Evolutionary conservation across 2,329 filamentous ascomycete genomes (phyloP), one percentile per base, ranked within the genome.

Genomic region (Colletotrichum truncatum): DNA sequence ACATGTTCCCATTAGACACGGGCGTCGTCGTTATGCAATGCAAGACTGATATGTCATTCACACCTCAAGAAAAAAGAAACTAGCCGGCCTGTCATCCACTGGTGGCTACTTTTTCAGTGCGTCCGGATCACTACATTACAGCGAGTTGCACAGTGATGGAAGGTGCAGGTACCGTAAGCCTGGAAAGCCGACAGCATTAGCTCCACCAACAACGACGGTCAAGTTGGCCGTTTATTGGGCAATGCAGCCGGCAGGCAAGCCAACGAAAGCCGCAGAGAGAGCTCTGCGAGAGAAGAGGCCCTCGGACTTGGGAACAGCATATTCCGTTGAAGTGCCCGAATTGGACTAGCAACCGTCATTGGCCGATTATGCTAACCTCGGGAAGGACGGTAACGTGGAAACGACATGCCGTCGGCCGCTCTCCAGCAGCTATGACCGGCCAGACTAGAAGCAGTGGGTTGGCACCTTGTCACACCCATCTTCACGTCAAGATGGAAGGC

Each of bases 301-400:
- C 53, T 64, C 46, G 61, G 61, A 46, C 25, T 34, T 48, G 61
- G 23, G 30, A 45, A 23, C 38, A 41, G 18, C 30, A 39, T 21
- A 46, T 54, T 64, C 61, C 56, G 48, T 30, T 21, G 43, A 39
- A 16, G 32, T 60, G 21, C 30, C 48, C 18, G 46, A 61, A 34
- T n/a, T 39, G 30, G 61, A 30, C 26, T 64, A 36, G 61, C 48
- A 54, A 32, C 23, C 16, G 16, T 41, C 36, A 16, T 25, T 12
- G 30, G 32, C 46, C 32, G 32, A 39, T 18, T 32, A 18, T 60
- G 55, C 25, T 32, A 39, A 38, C 34, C 32, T 60, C 38, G 61
- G 61, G 45, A 60, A 53, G 55, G 54, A 60, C 39, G 61, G 61
- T 32, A 18, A 32, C 61, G n/a, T 34, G 48, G 41, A 51, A 30